A percentile compares a stretch with the other conserved stretches of the same genome.
Conservation (phyloP, 805 yeast genomes). For the Nakazawaea wickerhamii region DNA sequence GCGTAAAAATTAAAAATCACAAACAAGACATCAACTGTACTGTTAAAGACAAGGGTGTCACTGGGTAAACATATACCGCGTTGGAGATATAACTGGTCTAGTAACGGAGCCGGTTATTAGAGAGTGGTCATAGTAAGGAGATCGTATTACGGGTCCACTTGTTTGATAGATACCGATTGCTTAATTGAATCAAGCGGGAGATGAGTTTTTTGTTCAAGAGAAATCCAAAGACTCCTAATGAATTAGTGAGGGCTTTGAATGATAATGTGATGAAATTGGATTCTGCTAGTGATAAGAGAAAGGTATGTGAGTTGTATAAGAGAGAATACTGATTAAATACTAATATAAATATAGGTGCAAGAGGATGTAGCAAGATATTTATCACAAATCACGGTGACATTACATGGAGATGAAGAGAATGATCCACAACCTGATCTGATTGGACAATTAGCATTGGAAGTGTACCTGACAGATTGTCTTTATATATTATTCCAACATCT, state of each 20-base stretch:
- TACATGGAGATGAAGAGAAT: constrained; percentile 64
- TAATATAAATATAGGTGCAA: constrained; percentile 36
- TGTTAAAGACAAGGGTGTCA: too few relatives aligned
- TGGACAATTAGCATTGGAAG: constrained; percentile 72
- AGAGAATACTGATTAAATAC: constrained; percentile 11
- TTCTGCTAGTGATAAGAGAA: constrained; percentile 32
- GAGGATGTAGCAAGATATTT: constrained; percentile 71
- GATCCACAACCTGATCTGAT: constrained; percentile 69
- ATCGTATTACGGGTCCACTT: too few relatives aligned
- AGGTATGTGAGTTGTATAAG: constrained; percentile 22
- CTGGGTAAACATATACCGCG: too few relatives aligned
- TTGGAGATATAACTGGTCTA: too few relatives aligned
- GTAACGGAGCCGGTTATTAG: too few relatives aligned
- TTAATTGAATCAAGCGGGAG: too few relatives aligned
- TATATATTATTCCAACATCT: constrained; percentile 55
- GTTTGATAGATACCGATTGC: too few relatives aligned
- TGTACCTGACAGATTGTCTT: constrained; percentile 66
- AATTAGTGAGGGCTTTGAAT: constrained; percentile 66
- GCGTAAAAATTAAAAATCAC: too few relatives aligned
- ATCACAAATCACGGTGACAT: constrained; percentile 55
- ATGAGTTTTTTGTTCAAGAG: constrained; percentile 92
- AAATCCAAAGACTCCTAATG: constrained; percentile 85
- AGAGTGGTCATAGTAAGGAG: too few relatives aligned
- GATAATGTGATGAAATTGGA: constrained; percentile 70
- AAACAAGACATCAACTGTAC: too few relatives aligned